Evolutionary conservation across 2,329 filamentous ascomycete species (phyloP).

Genomic region (Claviceps quebecensis): DNA sequence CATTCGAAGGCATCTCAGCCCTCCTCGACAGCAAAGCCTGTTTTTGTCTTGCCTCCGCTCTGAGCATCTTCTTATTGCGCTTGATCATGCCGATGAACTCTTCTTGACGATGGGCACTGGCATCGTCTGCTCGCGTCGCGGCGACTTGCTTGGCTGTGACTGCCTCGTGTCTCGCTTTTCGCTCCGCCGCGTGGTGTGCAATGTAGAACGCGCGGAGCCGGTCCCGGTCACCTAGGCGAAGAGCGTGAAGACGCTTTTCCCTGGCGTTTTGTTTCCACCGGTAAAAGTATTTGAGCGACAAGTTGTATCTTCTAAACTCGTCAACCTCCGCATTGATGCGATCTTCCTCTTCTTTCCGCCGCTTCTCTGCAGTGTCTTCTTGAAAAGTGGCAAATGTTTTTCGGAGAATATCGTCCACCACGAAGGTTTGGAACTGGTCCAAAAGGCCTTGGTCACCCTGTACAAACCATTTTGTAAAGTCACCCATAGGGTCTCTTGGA

Average conservation of each 20-base stretch:
- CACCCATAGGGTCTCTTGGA: constrained; percentile 28
- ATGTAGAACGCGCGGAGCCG: constrained; percentile 33
- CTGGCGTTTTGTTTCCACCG: constrained; percentile 38
- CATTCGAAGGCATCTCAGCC: constrained; percentile 21
- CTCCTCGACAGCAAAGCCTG: constrained; percentile 28
- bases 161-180: constrained; percentile 21
- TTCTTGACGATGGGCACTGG: constrained; percentile 19
- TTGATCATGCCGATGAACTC: constrained; percentile 21
- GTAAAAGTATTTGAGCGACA: constrained; percentile 42
- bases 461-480: constrained; percentile 41
- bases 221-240: constrained; percentile 37
- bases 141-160: constrained; percentile 15
- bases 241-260: constrained; percentile 31
- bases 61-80: constrained; percentile 15
- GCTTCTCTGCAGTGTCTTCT: constrained; percentile 26
- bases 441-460: constrained; percentile 38
- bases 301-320: constrained; percentile 33
- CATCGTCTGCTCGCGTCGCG: constrained; percentile 13
- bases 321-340: constrained; percentile 30
- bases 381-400: constrained; percentile 27
- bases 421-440: constrained; percentile 32
- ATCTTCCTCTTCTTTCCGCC: constrained; percentile 33
- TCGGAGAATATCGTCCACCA: constrained; percentile 30
- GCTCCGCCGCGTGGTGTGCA: constrained; percentile 20
- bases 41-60: constrained; percentile 21